Evolutionary conservation across 2,329 filamentous ascomycete genomes (phyloP).

Genomic region (Alternaria longipes): DNA sequence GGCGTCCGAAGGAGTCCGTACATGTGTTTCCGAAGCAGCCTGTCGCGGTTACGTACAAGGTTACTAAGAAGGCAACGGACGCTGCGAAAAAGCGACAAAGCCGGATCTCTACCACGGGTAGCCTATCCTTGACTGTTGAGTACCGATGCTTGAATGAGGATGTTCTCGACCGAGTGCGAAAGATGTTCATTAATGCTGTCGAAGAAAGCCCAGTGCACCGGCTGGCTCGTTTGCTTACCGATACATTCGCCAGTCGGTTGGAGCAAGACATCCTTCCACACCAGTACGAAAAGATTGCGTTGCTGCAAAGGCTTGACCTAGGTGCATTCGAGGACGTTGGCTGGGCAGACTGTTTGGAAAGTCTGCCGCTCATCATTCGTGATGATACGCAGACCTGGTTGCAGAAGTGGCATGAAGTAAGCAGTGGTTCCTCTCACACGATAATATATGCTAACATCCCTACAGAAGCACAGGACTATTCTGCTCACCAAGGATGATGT

Average conservation of each 20-base stretch:
- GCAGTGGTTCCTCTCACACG: neutral
- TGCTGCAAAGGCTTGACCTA: slow-evolving; percentile 63
- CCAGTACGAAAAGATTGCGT: slow-evolving; percentile 63
- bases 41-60: slow-evolving; percentile 81
- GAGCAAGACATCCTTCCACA: slow-evolving; percentile 57
- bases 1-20: slow-evolving; percentile 56
- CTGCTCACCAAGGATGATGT: slow-evolving; percentile 25
- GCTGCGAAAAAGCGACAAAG: slow-evolving; percentile 36
- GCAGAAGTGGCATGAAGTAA: slow-evolving; percentile 65
- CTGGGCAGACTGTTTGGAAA: slow-evolving; percentile 63
- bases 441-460: slow-evolving; percentile 24
- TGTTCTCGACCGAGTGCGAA: slow-evolving; percentile 62
- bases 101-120: slow-evolving; percentile 44
- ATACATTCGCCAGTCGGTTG: slow-evolving; percentile 59
- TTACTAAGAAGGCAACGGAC: slow-evolving; percentile 64
- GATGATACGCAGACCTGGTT: slow-evolving; percentile 62
- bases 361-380: slow-evolving; percentile 57
- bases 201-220: slow-evolving; percentile 56
- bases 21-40: slow-evolving; percentile 83
- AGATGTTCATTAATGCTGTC: slow-evolving; percentile 59
- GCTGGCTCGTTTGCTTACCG: slow-evolving; percentile 62
- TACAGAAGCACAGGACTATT: slow-evolving; percentile 38
- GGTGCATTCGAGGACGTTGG: slow-evolving; percentile 61
- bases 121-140: slow-evolving; percentile 73
- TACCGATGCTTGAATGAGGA: slow-evolving; percentile 83